Percentiles rank a stretch among this genome's conserved stretches.
Evolutionary conservation across 2,329 filamentous ascomycete genomes (phyloP).

Genomic region (Ophiocordyceps camponoti-saundersi): DNA sequence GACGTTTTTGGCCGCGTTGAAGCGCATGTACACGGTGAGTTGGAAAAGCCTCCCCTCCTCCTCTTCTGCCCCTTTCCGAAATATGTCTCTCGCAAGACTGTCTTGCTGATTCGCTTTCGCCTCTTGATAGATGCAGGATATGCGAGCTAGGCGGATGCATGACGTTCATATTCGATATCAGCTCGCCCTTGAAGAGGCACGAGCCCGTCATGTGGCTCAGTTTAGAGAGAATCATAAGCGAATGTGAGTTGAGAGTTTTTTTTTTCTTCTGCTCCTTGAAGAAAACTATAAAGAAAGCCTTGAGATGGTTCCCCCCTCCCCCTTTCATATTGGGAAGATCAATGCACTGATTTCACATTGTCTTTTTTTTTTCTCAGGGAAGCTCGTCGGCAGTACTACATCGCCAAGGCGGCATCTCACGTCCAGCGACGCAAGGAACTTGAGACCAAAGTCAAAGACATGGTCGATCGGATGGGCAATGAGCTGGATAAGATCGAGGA

Average conservation of each 20-base stretch:
- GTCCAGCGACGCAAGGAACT: constrained; percentile 10
- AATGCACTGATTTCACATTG: background rate
- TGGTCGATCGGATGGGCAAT: constrained; percentile 5
- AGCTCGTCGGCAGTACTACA: background rate
- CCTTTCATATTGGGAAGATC: background rate
- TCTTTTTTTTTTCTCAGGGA: background rate
- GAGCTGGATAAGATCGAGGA: constrained; percentile 7
- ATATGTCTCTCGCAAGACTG: background rate
- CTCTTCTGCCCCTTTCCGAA: background rate
- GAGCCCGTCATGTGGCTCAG: constrained; percentile 6
- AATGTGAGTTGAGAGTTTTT: background rate
- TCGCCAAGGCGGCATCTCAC: constrained; percentile 23
- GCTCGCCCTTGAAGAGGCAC: constrained; percentile 9
- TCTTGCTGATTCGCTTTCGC: background rate
- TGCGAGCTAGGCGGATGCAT: constrained; percentile 11
- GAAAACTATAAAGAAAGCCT: too few relatives aligned
- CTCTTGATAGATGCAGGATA: constrained; percentile 11
- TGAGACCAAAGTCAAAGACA: constrained; percentile 11
- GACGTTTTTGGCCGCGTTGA: background rate
- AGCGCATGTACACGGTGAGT: constrained; percentile 1
- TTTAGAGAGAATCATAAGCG: constrained; percentile 8
- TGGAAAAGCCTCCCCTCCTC: background rate
- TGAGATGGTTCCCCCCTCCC: background rate
- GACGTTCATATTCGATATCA: constrained; percentile 8
- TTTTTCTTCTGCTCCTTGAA: too few relatives aligned